phyloP scores from a whole-genome alignment of 208 protist genomes.

The Wallacemonas rigidus region DNA sequence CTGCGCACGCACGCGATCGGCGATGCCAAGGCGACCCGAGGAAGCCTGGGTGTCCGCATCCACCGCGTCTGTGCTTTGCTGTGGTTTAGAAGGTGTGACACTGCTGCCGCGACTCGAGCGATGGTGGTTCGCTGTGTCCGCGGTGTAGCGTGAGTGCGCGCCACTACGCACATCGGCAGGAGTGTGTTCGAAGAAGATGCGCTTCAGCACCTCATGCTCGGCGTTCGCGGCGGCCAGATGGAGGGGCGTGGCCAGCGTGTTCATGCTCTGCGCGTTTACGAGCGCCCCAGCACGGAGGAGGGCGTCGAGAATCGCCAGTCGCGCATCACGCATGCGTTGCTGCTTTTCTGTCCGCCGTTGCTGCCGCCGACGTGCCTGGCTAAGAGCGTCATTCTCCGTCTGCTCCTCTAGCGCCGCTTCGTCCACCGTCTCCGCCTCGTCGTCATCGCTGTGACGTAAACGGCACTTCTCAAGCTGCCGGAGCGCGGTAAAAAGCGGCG shows the following conservation, averaged over 20 bases:
- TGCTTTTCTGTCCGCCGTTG: no score
- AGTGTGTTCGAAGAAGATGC: conserved; percentile 36
- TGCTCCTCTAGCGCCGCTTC: background rate
- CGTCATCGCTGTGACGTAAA: background rate
- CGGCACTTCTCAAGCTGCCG: background rate
- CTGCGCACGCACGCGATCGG: background rate
- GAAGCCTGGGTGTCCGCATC: no score
- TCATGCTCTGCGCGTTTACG: conserved; percentile 49
- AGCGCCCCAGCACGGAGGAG: conserved; percentile 56
- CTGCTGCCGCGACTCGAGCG: conserved; percentile 9
- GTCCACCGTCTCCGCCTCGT: background rate
- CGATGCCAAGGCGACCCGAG: background rate
- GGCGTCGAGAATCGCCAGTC: conserved; percentile 36
- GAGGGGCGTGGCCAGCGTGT: conserved; percentile 58
- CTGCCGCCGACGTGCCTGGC: no score
- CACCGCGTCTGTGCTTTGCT: no score
- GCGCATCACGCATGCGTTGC: background rate
- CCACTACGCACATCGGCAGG: background rate
- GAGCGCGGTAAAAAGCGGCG: conserved; percentile 62
- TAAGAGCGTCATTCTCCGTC: background rate
- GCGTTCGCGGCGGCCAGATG: conserved; percentile 52
- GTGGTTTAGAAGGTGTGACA: background rate
- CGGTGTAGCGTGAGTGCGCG: background rate
- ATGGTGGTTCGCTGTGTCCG: background rate
- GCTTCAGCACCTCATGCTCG: conserved; percentile 28